Evolutionary conservation across 2,329 filamentous ascomycete species (phyloP), one percentile per base, ranked within the genome.

Genomic region (Neonectria punicea): DNA sequence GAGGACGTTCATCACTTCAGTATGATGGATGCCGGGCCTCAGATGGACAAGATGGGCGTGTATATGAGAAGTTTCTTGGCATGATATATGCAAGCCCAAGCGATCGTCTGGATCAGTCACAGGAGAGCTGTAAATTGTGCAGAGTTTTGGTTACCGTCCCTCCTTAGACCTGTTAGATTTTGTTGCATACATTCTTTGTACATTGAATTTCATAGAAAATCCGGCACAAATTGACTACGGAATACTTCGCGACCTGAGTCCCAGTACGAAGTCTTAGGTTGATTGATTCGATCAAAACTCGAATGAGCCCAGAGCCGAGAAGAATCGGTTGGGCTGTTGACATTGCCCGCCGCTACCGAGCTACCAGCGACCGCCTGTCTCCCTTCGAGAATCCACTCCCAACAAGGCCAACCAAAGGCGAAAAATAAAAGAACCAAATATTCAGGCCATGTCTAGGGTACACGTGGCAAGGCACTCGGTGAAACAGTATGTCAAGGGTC

Each of bases 1-100:
- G 39, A 63, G 39, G 66, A 44, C 2, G 69, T 71, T 6, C 44
- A 70, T 36, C 69, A 71, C 36, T 71, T 71, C 50, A 71, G 61
- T 53, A 70, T 71, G 69, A 71, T 71, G 69, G 67, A 71, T 30
- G 18, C 59, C 11, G 67, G 69, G 14, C 62, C 61, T 7, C 58
- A 68, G 53, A 71, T 71, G 69, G 63, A 71, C 4, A 62, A 47
- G 49, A 70, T 71, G 63, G 63, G 63, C 20, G 39, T 18, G 1
- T 53, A 57, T 8, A 67, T 71, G 8, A 67, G 44, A 16, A 60
- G 14, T 11, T 28, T 41, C 2, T 28, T 65, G 4, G 7, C 56
- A 22, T 68, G 47, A 66, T n/a, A 10, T 39, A 20, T 46, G 28
- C 11, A 20, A 18, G 18, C 14, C 10, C 8, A 11, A 25, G 5